phyloP scores from a whole-genome alignment of 371 early-diverging fungal genomes.

The Zancudomyces culisetae region DNA sequence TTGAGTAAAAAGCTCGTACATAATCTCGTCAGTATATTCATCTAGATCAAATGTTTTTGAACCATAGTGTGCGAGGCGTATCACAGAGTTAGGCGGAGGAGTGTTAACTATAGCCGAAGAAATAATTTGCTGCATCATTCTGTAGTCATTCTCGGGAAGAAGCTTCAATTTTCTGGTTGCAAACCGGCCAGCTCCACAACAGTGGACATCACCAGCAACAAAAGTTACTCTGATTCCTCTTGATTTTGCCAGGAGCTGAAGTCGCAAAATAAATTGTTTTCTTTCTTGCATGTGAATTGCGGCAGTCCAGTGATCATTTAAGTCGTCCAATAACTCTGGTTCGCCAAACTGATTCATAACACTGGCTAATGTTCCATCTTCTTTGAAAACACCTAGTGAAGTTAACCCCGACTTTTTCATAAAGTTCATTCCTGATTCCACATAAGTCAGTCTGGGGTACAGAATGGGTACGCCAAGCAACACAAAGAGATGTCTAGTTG shows the following conservation, averaged over 20 bases:
- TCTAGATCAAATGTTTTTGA: constrained; percentile 20
- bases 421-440: constrained; percentile 40
- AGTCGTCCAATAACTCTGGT: constrained; percentile 60
- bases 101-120: constrained; percentile 58
- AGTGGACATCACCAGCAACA: constrained; percentile 73
- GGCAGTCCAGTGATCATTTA: constrained; percentile 65
- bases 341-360: constrained; percentile 57
- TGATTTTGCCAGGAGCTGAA: constrained; percentile 42
- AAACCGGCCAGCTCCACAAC: constrained; percentile 48
- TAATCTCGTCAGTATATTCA: constrained; percentile 14
- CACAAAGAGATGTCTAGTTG: constrained; percentile 42
- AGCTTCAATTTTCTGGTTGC: constrained; percentile 17
- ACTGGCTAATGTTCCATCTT: constrained; percentile 28
- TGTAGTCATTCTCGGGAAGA: constrained; percentile 34
- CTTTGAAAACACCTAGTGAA: constrained; percentile 26
- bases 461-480: constrained; percentile 51
- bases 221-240: constrained; percentile 56
- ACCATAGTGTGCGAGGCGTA: constrained; percentile 19
- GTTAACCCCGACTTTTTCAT: constrained; percentile 21
- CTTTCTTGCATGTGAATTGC: constrained; percentile 49
- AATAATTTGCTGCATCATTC: constrained; percentile 52
- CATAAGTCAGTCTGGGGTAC: constrained; percentile 50
- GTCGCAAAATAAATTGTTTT: constrained; percentile 33
- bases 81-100: constrained; percentile 24
- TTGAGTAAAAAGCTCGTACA: constrained; percentile 19